phyloP scores from a whole-genome alignment of 208 protist species.

The Crithidia expoeki region DNA sequence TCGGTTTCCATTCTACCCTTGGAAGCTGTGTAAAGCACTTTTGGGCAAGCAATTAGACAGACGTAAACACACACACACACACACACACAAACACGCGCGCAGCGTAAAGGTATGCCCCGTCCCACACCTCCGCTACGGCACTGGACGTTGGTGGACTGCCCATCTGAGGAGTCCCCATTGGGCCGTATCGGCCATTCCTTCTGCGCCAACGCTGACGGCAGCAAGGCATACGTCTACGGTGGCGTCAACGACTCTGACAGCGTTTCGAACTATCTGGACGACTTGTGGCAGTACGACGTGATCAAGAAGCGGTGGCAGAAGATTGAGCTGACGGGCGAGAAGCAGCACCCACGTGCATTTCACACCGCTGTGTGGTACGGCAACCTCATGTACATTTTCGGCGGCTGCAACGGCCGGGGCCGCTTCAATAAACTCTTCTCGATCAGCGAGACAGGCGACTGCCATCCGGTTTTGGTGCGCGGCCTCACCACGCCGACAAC shows the following conservation, averaged over 20 bases:
- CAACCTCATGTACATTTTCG: constrained; percentile 79
- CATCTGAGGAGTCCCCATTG: constrained; percentile 42
- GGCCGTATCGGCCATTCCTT: constrained; percentile 89
- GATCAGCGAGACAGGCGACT: constrained; percentile 63
- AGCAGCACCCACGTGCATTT: constrained; percentile 82
- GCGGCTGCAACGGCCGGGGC: constrained; percentile 84
- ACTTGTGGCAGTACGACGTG: constrained; percentile 83
- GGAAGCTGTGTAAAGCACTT: too few species aligned
- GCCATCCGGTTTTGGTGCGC: constrained; percentile 22
- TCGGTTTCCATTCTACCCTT: too few species aligned
- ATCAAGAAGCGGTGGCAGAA: constrained; percentile 63
- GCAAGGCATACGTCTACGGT: constrained; percentile 86
- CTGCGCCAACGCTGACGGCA: constrained; percentile 66
- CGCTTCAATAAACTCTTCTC: constrained; percentile 88
- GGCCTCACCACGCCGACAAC: constrained; percentile 40
- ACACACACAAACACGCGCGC: too few species aligned
- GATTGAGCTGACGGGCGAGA: constrained; percentile 59
- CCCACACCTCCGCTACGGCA: constrained; percentile 29
- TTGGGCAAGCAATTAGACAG: too few species aligned
- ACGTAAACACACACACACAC: too few species aligned
- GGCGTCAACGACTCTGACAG: constrained; percentile 84
- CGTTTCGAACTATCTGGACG: constrained; percentile 83
- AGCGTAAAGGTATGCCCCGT: constrained; percentile 15
- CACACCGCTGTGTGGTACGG: constrained; percentile 83
- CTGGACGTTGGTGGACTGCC: constrained; percentile 63